A percentile compares a stretch with the other conserved stretches of the same genome.
These are phyloP conservation scores for Rhodotorula mucilaginosa DNA, from an alignment of 1,284 basidiomycete species.

Conservation along the genomic window DNA sequence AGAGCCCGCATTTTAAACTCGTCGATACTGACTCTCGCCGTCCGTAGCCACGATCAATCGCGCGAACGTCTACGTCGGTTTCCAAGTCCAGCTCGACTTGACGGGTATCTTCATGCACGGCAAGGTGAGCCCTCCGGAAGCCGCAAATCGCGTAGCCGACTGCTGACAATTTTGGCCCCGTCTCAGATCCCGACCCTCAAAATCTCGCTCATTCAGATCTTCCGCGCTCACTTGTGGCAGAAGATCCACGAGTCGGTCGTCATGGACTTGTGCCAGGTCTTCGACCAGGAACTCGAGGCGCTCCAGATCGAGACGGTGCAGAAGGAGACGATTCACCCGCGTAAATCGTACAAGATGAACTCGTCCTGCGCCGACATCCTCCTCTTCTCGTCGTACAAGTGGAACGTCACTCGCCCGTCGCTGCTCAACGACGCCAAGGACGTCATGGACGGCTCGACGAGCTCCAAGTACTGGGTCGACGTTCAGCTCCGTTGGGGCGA, in stretches of 20 bases:
- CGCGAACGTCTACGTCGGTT: slow-evolving; percentile 98
- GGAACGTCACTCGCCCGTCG: slow-evolving; percentile 96
- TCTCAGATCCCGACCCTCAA: slow-evolving; percentile 97
- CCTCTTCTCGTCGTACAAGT: slow-evolving; percentile 84
- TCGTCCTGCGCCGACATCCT: slow-evolving; percentile 90
- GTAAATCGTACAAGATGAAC: slow-evolving; percentile 99
- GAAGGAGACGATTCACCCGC: slow-evolving; percentile 97
- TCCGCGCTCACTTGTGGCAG: slow-evolving; percentile 99
- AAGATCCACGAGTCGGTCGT: slow-evolving; percentile 64
- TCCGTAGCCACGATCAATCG: slow-evolving; percentile 78
- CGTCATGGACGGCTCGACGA: slow-evolving; percentile 92
- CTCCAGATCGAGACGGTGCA: slow-evolving; percentile 99
- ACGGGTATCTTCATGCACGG: slow-evolving; percentile 65
- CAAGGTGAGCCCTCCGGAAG: slow-evolving; percentile 2
- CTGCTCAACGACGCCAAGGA: slow-evolving; percentile 95
- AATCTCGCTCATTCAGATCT: slow-evolving; percentile 98
- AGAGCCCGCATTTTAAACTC: neutral
- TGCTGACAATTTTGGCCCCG: slow-evolving; percentile 58
- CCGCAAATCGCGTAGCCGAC: slow-evolving; percentile 51
- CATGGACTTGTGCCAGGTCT: slow-evolving; percentile 92
- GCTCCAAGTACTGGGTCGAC: slow-evolving; percentile 99
- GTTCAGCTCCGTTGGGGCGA: slow-evolving; percentile 97
- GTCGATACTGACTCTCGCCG: neutral
- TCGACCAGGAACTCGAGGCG: slow-evolving; percentile 97
- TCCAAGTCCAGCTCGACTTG: slow-evolving; percentile 97